These are phyloP conservation scores for Kodamaea leandrae DNA, from an alignment of 805 yeast genomes.

Conservation along the genomic window DNA sequence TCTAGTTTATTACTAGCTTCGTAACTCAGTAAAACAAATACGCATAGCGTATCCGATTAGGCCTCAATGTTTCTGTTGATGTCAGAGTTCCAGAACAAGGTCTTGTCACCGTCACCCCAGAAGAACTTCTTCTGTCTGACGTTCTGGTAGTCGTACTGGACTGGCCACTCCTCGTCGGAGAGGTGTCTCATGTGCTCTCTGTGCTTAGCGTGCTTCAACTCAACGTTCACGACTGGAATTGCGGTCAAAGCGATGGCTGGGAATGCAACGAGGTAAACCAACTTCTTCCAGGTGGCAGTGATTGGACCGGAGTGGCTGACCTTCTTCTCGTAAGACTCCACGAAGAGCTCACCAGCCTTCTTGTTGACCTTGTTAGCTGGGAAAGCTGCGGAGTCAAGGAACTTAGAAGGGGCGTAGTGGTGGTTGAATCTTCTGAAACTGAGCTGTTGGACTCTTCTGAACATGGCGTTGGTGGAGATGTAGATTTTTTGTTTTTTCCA, in stretches of 20 bases:
- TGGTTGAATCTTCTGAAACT: constrained; percentile 39
- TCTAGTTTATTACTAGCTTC: background rate
- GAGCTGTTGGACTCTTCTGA: constrained; percentile 35
- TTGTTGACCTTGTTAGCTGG: constrained; percentile 40
- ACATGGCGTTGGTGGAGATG: constrained; percentile 26
- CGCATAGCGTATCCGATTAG: constrained; percentile 10
- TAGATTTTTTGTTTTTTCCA: constrained; percentile 9
- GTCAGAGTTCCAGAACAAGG: constrained; percentile 92
- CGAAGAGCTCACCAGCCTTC: constrained; percentile 71
- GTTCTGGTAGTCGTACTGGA: constrained; percentile 87
- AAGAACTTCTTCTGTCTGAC: constrained; percentile 82
- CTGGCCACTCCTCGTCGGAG: constrained; percentile 90
- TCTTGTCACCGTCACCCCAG: constrained; percentile 99
- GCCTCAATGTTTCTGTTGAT: constrained; percentile 79
- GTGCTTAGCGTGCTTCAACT: constrained; percentile 87
- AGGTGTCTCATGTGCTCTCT: constrained; percentile 71
- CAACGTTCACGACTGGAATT: constrained; percentile 76
- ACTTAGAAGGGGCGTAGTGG: constrained; percentile 41
- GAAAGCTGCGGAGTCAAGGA: constrained; percentile 40
- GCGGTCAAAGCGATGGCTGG: constrained; percentile 80
- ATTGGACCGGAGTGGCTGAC: constrained; percentile 78
- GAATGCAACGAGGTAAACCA: constrained; percentile 73
- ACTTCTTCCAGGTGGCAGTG: constrained; percentile 79
- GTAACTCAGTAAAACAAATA: background rate
- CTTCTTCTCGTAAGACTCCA: constrained; percentile 58